phyloP scores from a whole-genome alignment of 148 eudicot species.

The Tetragonia tetragonoides region DNA sequence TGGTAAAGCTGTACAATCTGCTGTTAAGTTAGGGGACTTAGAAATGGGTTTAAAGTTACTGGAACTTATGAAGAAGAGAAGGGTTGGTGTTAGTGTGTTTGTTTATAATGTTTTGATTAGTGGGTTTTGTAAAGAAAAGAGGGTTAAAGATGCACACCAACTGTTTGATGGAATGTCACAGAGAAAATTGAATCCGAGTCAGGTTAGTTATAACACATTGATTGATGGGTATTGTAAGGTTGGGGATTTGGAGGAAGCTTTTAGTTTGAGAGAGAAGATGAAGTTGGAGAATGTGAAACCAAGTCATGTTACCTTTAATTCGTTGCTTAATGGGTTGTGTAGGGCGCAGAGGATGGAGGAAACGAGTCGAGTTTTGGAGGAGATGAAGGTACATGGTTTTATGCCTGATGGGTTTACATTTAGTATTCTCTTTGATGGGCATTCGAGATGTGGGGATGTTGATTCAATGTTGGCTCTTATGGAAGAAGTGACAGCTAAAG shows the following conservation, averaged over 20 bases:
- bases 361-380: slow-evolving; percentile 48
- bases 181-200: slow-evolving; percentile 44
- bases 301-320: slow-evolving; percentile 61
- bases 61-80: slow-evolving; percentile 36
- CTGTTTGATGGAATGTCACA: slow-evolving; percentile 72
- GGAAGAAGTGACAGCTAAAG: slow-evolving; percentile 42
- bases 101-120: slow-evolving; percentile 79
- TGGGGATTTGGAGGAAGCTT: slow-evolving; percentile 64
- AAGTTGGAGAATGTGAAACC: slow-evolving; percentile 45
- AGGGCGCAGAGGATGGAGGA: slow-evolving; percentile 56
- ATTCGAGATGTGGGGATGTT: slow-evolving; percentile 45
- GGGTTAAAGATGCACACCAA: slow-evolving; percentile 46
- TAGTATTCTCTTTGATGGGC: slow-evolving; percentile 67
- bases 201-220: slow-evolving; percentile 63
- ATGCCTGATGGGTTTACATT: slow-evolving; percentile 70
- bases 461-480: slow-evolving; percentile 40
- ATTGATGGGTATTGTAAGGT: slow-evolving; percentile 86
- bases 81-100: slow-evolving; percentile 50
- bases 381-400: slow-evolving; percentile 58
- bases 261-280: slow-evolving; percentile 58
- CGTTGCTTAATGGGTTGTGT: slow-evolving; percentile 71
- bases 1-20: slow-evolving; percentile 68
- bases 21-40: slow-evolving; percentile 66
- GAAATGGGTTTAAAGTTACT: slow-evolving; percentile 49
- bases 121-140: slow-evolving; percentile 71